Evolutionary conservation across 495 filamentous ascomycete genomes (phyloP), one percentile per base, ranked within the genome.

Genomic region (Parachaetomium inaequale): DNA sequence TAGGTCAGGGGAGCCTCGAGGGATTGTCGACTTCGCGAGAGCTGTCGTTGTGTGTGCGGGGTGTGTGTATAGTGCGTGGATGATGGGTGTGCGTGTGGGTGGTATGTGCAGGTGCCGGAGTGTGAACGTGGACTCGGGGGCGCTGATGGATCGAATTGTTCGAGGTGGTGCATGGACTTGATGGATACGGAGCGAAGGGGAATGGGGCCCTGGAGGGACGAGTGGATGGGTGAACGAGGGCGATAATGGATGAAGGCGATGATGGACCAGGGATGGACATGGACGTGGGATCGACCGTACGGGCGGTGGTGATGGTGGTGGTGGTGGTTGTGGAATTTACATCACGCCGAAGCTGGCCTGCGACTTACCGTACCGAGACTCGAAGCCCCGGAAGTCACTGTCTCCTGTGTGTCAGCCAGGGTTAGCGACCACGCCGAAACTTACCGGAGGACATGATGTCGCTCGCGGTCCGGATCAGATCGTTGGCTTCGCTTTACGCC

Each of bases 361-460:
- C 19, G 29, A 28, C 56, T 19, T 59, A 50, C 43, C 56, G 43
- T 59, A 26, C 26, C 40, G 40, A 57, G 25, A 21, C 25, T 6
- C 15, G 25, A 21, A 26, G 7, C 5, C 7, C 3, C 2, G 29
- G 4, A 3, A 26, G 21, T n/a, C 29, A 26, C 56, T 59, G 43
- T 31, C 3, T 43, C 58, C 47, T 52, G 25, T 12, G 8, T 52
- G 46, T 60, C 58, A 60, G 46, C 26, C 8, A 19, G 47, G 29
- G 58, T 60, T 60, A 60, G 58, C 58, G 47, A 60, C 58, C 58
- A 53, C 58, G 47, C 58, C 47, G 47, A 60, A 60, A 60, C 58
- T 60, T 52, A 52, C 58, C 58, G 58, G 58, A 60, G 47, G 47
- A 60, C 58, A 51, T 25, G 4, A 25, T 34, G 46, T 60, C 47